phyloP scores from a whole-genome alignment of 306 rosid species.

The Prunus mume region DNA sequence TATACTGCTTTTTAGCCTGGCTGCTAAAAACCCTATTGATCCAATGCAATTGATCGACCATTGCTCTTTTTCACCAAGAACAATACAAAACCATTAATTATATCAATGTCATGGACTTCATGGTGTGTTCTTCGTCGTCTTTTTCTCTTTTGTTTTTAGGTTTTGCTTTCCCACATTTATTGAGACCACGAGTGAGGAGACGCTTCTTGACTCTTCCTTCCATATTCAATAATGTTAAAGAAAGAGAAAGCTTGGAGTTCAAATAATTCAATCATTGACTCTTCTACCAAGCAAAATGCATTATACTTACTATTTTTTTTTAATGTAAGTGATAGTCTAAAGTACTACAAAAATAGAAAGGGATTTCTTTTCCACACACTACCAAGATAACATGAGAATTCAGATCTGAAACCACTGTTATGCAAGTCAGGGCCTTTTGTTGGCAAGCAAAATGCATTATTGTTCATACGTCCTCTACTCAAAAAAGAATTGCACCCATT shows the following conservation, averaged over 20 bases:
- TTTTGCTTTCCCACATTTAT: slow-evolving; percentile 1
- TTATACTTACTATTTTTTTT: too few species aligned
- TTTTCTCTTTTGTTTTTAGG: not conserved
- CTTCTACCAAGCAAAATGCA: not conserved
- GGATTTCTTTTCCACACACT: too few species aligned
- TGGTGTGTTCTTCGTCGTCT: not conserved
- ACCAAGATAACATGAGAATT: too few species aligned
- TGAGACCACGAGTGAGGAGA: slow-evolving; percentile 5
- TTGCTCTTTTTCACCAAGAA: not conserved
- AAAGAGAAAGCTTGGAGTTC: not conserved
- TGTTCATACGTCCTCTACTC: not conserved
- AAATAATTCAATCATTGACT: not conserved
- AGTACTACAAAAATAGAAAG: too few species aligned
- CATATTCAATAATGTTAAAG: not conserved
- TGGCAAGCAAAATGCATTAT: too few species aligned
- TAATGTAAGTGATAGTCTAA: too few species aligned
- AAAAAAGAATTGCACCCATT: not conserved
- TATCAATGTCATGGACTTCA: not conserved
- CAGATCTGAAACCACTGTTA: too few species aligned
- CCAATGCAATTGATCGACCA: not conserved
- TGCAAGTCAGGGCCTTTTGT: too few species aligned
- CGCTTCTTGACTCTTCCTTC: not conserved
- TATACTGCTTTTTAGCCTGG: not conserved
- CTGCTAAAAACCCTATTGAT: not conserved
- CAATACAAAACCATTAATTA: not conserved